Conservation (phyloP, 2,329 filamentous ascomycete genomes). For the Zasmidium citrigriseum region DNA sequence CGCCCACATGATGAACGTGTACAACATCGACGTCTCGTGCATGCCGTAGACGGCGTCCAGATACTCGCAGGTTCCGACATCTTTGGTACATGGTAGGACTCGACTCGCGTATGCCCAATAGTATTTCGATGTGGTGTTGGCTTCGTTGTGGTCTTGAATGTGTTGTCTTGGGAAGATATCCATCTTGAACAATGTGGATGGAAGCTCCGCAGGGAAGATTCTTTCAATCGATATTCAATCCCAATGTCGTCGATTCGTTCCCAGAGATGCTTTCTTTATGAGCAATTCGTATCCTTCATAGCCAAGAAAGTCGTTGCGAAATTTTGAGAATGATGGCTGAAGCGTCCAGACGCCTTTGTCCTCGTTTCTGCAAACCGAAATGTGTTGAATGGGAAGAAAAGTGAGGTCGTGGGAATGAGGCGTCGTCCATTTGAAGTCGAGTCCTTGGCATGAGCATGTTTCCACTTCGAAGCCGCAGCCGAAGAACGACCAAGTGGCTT, state of each 20-base stretch:
- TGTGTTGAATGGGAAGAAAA: background rate
- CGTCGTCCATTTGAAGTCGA: background rate
- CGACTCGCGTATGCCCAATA: conserved; percentile 61
- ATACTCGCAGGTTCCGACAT: conserved; percentile 60
- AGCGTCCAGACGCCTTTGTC: background rate
- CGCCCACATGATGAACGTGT: conserved; percentile 60
- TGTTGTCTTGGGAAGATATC: conserved; percentile 11
- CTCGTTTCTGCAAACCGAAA: background rate
- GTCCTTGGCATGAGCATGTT: background rate
- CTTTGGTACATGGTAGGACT: conserved; percentile 58
- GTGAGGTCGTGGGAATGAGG: background rate
- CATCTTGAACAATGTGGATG: background rate
- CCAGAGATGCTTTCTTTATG: too few relatives aligned
- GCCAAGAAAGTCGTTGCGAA: conserved; percentile 11
- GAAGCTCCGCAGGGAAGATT: background rate
- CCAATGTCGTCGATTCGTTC: background rate
- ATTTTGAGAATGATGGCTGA: conserved; percentile 12
- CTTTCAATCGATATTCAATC: too few relatives aligned
- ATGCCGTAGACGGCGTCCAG: conserved; percentile 57
- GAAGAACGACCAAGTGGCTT: too few relatives aligned
- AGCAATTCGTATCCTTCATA: too few relatives aligned
- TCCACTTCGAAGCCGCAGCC: too few relatives aligned
- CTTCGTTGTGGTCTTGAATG: conserved; percentile 32
- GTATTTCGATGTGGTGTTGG: conserved; percentile 25
- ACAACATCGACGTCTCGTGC: conserved; percentile 58